These are phyloP conservation scores for Phytophthora pinifolia DNA, from an alignment of 352 stramenopile genomes.

Conservation along the genomic window DNA sequence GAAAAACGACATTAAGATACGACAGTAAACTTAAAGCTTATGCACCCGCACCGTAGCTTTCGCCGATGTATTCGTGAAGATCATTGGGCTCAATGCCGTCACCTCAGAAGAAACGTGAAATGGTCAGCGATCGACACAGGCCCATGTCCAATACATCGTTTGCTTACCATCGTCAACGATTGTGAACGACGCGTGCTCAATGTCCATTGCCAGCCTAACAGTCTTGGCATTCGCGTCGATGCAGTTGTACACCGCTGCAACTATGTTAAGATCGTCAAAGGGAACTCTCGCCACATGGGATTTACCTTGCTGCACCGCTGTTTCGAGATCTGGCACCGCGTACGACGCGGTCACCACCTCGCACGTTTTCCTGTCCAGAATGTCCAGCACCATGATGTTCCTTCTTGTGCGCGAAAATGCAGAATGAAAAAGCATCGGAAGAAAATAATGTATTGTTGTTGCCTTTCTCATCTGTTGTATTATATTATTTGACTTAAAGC, in stretches of 20 bases:
- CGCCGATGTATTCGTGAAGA: conserved; percentile 52
- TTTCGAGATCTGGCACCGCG: conserved; percentile 51
- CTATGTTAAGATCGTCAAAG: background rate
- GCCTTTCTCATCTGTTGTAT: conserved; percentile 30
- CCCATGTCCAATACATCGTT: too few species aligned
- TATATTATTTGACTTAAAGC: too few species aligned
- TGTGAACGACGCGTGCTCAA: conserved; percentile 51
- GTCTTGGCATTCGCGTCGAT: conserved; percentile 58
- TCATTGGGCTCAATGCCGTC: conserved; percentile 54
- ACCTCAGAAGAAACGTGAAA: conserved; percentile 37
- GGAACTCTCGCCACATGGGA: background rate
- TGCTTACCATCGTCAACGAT: conserved; percentile 67
- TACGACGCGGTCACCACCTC: conserved; percentile 62
- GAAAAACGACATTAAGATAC: too few species aligned
- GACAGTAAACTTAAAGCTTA: background rate
- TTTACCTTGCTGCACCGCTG: conserved; percentile 68
- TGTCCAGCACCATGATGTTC: conserved; percentile 27
- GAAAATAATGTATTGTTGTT: conserved; percentile 10
- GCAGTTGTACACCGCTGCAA: conserved; percentile 70
- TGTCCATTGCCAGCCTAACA: conserved; percentile 50
- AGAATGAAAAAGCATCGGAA: conserved; percentile 6
- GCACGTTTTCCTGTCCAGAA: conserved; percentile 37
- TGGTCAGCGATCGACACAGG: too few species aligned
- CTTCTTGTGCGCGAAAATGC: conserved; percentile 9
- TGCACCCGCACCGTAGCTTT: conserved; percentile 36